Evolutionary conservation across 257 asterid genomes (phyloP).

Genomic region (Gardenia jasminoides): DNA sequence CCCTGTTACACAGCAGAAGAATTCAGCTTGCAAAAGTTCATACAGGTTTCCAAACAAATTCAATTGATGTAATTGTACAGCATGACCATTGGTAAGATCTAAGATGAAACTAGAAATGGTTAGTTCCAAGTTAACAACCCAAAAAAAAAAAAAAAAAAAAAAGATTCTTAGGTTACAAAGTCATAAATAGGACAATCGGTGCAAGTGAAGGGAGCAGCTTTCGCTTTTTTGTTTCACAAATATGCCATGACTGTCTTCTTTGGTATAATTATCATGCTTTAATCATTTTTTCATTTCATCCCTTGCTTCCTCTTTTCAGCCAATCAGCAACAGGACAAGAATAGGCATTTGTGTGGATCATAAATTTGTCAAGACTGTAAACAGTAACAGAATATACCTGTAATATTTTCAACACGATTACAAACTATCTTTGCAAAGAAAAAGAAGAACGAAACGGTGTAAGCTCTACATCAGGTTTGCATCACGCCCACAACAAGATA

Average conservation of each 20-base stretch:
- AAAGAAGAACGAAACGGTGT: constrained; percentile 1
- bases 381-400: constrained; percentile 9
- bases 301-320: neutral
- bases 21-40: neutral
- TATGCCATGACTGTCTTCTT: neutral
- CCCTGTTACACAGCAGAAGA: constrained; percentile 34
- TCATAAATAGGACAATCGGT: neutral
- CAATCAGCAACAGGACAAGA: neutral
- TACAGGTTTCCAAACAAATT: neutral
- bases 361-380: neutral
- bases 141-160: neutral
- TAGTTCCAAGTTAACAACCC: neutral
- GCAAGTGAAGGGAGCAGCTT: constrained; percentile 8
- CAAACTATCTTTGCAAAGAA: neutral
- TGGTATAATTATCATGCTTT: neutral
- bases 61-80: neutral
- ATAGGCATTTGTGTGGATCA: neutral
- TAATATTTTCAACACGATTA: neutral
- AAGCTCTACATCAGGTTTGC: constrained; percentile 11
- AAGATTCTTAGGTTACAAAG: constrained; percentile 6
- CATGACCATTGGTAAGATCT: constrained; percentile 5
- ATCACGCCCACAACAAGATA: constrained; percentile 18
- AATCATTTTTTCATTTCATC: neutral
- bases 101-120: neutral
- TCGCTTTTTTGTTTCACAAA: neutral